Conservation (phyloP, 2,329 filamentous ascomycete species). For the Septoria petroselini region DNA sequence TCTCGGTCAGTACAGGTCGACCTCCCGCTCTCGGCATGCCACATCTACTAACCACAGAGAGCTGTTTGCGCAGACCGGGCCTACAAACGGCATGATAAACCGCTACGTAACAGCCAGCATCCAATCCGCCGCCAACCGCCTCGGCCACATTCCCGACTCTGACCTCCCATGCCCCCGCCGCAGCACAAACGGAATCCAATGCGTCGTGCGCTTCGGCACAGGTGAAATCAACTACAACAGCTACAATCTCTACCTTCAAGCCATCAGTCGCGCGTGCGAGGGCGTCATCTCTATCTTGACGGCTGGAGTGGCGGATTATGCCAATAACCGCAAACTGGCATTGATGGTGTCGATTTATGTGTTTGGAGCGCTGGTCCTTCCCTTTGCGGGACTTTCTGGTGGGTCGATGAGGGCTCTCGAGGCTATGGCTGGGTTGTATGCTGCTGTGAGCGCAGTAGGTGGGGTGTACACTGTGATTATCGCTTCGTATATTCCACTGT, state of each 20-base stretch:
- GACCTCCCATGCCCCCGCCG: neutral
- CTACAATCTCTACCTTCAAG: constrained; percentile 3
- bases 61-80: neutral
- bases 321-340: constrained; percentile 1
- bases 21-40: no score
- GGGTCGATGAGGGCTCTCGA: neutral
- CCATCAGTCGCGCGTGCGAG: constrained; percentile 1
- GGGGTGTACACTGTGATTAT: neutral
- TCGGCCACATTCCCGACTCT: neutral
- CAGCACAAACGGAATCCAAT: neutral
- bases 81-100: neutral
- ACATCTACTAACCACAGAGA: no score
- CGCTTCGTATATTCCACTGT: no score
- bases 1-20: no score
- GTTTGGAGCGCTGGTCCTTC: constrained; percentile 1
- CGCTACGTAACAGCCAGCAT: constrained; percentile 1
- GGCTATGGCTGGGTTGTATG: neutral
- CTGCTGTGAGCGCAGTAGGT: neutral
- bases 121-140: neutral
- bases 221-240: constrained; percentile 1
- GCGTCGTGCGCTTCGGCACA: constrained; percentile 1
- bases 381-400: constrained; percentile 1
- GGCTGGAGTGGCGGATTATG: neutral
- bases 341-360: neutral
- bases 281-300: neutral